Base-by-base conservation (phyloP, 2,329 filamentous ascomycete genomes). In the Phyllosticta paracitricarpa region DNA sequence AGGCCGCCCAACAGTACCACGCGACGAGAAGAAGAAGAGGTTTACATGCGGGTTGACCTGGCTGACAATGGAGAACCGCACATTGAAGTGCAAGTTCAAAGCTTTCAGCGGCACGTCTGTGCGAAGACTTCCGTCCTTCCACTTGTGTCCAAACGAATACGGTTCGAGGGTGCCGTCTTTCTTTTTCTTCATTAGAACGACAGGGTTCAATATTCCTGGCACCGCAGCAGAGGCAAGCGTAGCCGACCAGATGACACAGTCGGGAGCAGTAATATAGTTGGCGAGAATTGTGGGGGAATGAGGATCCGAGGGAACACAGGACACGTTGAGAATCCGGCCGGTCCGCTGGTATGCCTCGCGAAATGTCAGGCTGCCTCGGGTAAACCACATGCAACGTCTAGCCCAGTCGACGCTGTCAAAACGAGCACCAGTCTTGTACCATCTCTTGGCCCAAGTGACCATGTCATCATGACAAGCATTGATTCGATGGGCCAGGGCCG, bases 211-310 rank as follows among this genome's bases (percentile, higher is more conserved):
- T 62, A 99, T 97, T 1, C 94, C 94, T 0, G 94, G 94, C 0
- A 99, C 94, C 4, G 94, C 94, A 3, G 94, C 94, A 5, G 92
- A 97, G 0, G 94, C 94, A 54, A 99, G 78, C 2, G 97, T 91
- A 1, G 94, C 93, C 10, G 91, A 96, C 94, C 95, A 99, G 64
- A 99, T 95, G 51, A 99, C 94, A 71, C 94, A 99, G 76, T 99
- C 91, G 0, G 94, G 94, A 24, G 89, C 89, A 1, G 94, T 97
- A 33, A 97, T 82, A 72, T 97, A 96, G 75, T 99, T 99, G 70
- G 91, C 91, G 7, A 99, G 81, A 65, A 99, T 96, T 0, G 91
- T 86, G 1, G 86, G 93, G 53, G 90, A 95, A 74, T 99, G 91
- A 19, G 93, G 94, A 72, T 99, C 94, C 0, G 93, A 92, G 0